Percentiles rank a stretch among this genome's conserved stretches.
Conservation (phyloP, 108 stramenopile species). For the Pseudonitzschia delicatissima region DNA sequence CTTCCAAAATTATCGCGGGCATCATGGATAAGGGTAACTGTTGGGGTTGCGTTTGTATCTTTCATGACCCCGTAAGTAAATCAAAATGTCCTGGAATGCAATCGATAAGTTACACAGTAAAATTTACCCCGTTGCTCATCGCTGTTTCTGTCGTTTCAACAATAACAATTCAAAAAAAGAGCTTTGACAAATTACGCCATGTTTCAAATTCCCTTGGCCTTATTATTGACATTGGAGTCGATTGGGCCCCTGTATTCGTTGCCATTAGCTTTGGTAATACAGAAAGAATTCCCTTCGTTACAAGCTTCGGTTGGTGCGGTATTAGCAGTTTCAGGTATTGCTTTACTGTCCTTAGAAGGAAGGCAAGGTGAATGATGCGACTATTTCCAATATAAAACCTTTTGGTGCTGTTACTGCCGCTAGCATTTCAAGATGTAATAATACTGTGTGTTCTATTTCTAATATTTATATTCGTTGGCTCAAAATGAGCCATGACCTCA, state of each 20-base stretch:
- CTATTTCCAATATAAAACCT: too few species aligned
- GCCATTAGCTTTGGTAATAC: slow-evolving; percentile 42
- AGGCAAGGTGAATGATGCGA: too few species aligned
- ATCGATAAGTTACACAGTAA: too few species aligned
- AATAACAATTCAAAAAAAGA: neutral
- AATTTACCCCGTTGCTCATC: too few species aligned
- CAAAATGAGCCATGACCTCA: too few species aligned
- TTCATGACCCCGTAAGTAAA: slow-evolving; percentile 55
- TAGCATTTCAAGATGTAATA: too few species aligned
- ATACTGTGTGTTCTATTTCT: too few species aligned
- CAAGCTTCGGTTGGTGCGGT: neutral
- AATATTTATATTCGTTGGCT: too few species aligned
- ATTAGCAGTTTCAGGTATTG: slow-evolving; percentile 35
- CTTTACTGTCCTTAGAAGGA: slow-evolving; percentile 50
- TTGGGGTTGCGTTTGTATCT: slow-evolving; percentile 78
- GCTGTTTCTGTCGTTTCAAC: too few species aligned
- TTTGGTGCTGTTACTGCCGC: too few species aligned
- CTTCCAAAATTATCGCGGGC: slow-evolving; percentile 9
- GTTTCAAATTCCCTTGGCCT: slow-evolving; percentile 76
- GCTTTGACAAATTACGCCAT: slow-evolving; percentile 80
- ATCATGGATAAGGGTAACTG: slow-evolving; percentile 51
- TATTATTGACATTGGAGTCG: slow-evolving; percentile 69
- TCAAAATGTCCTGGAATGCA: neutral
- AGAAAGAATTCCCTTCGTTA: neutral
- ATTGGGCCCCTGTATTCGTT: slow-evolving; percentile 80